phyloP scores from a whole-genome alignment of 1,284 basidiomycete species.

The Bjerkandera adusta region DNA sequence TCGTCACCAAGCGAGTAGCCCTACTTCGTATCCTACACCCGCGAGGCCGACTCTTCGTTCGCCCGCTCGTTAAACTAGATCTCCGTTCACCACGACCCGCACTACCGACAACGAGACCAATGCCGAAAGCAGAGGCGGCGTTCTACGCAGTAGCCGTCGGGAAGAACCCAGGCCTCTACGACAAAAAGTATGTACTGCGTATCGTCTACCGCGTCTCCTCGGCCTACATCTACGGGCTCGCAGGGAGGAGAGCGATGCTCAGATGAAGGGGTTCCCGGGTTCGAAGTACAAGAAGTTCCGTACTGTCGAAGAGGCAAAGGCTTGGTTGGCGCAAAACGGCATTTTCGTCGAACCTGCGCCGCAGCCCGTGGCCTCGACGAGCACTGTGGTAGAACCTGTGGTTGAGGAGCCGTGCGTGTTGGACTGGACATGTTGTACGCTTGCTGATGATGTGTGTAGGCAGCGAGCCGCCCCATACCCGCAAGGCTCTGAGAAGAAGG shows the following conservation, averaged over 20 bases:
- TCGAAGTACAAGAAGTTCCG: constrained; percentile 66
- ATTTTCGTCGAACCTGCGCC: constrained; percentile 1
- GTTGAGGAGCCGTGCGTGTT: too few relatives aligned
- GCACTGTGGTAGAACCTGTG: too few relatives aligned
- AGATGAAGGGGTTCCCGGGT: constrained; percentile 54
- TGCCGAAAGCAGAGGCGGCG: constrained; percentile 19
- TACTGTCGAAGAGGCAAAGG: constrained; percentile 48
- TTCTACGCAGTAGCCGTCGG: constrained; percentile 30
- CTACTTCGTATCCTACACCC: too few relatives aligned
- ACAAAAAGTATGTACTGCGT: too few relatives aligned
- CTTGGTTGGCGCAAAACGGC: constrained; percentile 20
- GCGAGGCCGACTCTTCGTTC: too few relatives aligned
- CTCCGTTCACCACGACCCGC: not conserved
- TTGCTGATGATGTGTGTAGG: not conserved
- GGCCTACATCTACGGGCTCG: too few relatives aligned
- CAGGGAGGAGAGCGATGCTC: constrained; percentile 59
- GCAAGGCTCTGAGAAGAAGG: constrained; percentile 1
- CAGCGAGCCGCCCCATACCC: not conserved
- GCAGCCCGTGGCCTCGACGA: constrained; percentile 4
- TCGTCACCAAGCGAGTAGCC: too few relatives aligned
- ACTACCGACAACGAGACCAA: constrained; percentile 6
- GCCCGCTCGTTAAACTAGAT: too few relatives aligned
- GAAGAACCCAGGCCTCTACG: constrained; percentile 23
- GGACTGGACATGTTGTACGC: constrained; percentile 7
- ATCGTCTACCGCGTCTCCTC: too few relatives aligned